Percentiles rank a stretch among this genome's conserved stretches.
Conservation (phyloP, 2,329 filamentous ascomycete genomes). For the Pezicula radicicola region DNA sequence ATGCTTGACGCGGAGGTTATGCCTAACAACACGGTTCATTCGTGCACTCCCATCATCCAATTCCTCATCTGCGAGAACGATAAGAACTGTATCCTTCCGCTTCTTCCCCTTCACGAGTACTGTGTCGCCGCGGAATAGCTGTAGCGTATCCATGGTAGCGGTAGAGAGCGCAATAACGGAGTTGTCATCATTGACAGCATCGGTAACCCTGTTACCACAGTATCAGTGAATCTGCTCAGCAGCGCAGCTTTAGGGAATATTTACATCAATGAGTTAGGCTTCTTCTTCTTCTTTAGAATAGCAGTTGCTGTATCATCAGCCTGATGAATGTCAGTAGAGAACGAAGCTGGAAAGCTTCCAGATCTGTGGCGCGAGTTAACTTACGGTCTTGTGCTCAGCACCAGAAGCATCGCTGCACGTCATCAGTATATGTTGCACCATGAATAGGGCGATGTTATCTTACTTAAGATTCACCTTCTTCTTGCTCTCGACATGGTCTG, state of each 20-base stretch:
- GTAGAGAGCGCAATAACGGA: constrained; percentile 98
- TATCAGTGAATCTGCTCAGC: constrained; percentile 24
- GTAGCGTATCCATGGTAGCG: constrained; percentile 97
- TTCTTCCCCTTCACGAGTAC: constrained; percentile 99
- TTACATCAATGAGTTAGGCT: constrained; percentile 98
- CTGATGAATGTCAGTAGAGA: constrained; percentile 43
- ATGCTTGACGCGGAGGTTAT: constrained; percentile 98
- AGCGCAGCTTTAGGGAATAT: constrained; percentile 30
- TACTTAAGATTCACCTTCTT: constrained; percentile 83
- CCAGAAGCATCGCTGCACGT: constrained; percentile 77
- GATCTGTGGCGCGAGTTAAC: constrained; percentile 29
- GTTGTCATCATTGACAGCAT: constrained; percentile 99
- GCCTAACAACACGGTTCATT: constrained; percentile 97
- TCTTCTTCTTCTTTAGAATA: constrained; percentile 99
- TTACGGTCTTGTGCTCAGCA: constrained; percentile 79
- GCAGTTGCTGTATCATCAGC: constrained; percentile 91
- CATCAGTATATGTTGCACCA: constrained; percentile 33
- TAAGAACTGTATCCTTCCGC: constrained; percentile 97
- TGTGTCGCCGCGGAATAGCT: constrained; percentile 98
- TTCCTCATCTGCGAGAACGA: constrained; percentile 95
- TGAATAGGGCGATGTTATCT: constrained; percentile 31
- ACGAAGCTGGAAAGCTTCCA: constrained; percentile 20
- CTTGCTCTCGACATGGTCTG: constrained; percentile 63
- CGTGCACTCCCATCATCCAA: constrained; percentile 95
- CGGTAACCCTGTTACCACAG: constrained; percentile 71